These are phyloP conservation scores for Hanseniaspora valbyensis DNA, from an alignment of 805 yeast genomes.

Conservation along the genomic window DNA sequence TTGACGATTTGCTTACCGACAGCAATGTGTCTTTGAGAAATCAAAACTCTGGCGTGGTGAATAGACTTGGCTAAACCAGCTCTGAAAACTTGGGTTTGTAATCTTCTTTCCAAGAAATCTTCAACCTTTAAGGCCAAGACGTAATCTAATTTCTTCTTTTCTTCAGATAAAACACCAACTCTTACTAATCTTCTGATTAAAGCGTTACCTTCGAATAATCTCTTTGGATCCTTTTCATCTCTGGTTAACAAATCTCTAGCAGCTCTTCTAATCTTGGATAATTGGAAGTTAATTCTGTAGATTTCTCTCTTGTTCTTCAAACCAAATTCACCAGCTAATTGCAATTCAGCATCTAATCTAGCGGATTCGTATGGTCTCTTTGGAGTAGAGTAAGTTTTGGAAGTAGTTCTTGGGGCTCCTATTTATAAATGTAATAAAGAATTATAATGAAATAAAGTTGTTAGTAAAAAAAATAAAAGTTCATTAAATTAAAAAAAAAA, in stretches of 20 bases:
- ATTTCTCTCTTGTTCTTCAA: constrained; percentile 99
- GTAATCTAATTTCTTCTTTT: constrained; percentile 99
- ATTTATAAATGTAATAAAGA: constrained; percentile 4
- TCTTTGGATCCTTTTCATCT: constrained; percentile 99
- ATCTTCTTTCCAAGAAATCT: constrained; percentile 99
- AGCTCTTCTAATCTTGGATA: constrained; percentile 99
- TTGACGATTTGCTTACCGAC: constrained; percentile 99
- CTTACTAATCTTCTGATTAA: constrained; percentile 99
- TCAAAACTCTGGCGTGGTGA: constrained; percentile 99
- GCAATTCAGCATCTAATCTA: constrained; percentile 98
- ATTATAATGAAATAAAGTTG: constrained; percentile 19
- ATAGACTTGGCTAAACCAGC: constrained; percentile 98
- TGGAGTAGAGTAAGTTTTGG: constrained; percentile 99
- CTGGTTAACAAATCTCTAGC: constrained; percentile 99
- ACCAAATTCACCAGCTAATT: constrained; percentile 99
- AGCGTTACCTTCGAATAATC: constrained; percentile 99
- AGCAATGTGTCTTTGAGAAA: constrained; percentile 98
- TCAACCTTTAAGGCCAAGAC: constrained; percentile 95
- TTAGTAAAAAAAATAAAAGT: constrained; percentile 16
- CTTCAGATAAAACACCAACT: constrained; percentile 97
- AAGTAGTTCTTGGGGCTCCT: constrained; percentile 99
- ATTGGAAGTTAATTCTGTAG: constrained; percentile 98
- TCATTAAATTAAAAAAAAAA: neutral
- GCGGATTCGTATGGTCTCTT: constrained; percentile 98
- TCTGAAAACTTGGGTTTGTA: constrained; percentile 99